Evolutionary conservation across 805 yeast genomes (phyloP).

Genomic region (Brettanomyces naardenensis): DNA sequence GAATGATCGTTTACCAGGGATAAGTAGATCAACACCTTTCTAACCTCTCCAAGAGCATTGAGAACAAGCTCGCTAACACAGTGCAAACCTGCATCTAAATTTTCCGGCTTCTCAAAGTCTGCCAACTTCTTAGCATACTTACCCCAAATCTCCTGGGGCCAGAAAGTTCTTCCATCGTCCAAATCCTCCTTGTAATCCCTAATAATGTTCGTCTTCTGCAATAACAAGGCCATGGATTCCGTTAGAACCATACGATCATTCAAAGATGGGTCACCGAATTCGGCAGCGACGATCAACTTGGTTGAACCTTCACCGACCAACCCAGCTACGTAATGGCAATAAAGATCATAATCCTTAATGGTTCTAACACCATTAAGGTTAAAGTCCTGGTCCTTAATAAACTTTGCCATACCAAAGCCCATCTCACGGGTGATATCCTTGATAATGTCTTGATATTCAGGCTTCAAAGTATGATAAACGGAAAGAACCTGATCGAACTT

Average conservation of each 20-base stretch:
- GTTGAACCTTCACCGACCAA: slow-evolving; percentile 95
- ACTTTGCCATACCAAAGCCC: slow-evolving; percentile 99
- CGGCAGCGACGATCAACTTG: slow-evolving; percentile 66
- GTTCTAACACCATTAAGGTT: slow-evolving; percentile 75
- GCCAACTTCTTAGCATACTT: slow-evolving; percentile 61
- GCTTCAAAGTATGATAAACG: slow-evolving; percentile 67
- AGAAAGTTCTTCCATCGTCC: slow-evolving; percentile 86
- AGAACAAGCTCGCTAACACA: slow-evolving; percentile 79
- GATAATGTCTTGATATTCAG: slow-evolving; percentile 71
- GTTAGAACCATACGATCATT: slow-evolving; percentile 50
- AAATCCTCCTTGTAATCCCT: slow-evolving; percentile 92
- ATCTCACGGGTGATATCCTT: slow-evolving; percentile 70
- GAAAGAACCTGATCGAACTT: slow-evolving; percentile 63
- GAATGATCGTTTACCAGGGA: slow-evolving; percentile 77
- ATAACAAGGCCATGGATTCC: slow-evolving; percentile 87
- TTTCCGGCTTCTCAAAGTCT: slow-evolving; percentile 47
- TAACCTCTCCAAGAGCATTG: slow-evolving; percentile 71
- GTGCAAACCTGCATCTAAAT: slow-evolving; percentile 47
- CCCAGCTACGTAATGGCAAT: slow-evolving; percentile 97
- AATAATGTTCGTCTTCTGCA: slow-evolving; percentile 93
- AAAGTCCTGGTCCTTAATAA: slow-evolving; percentile 68
- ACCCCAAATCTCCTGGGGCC: slow-evolving; percentile 94
- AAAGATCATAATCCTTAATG: slow-evolving; percentile 73
- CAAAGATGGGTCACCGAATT: slow-evolving; percentile 51
- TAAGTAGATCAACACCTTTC: slow-evolving; percentile 68